These are phyloP conservation scores for Hymenoscyphus repandus DNA, from an alignment of 2,329 filamentous ascomycete species.

Conservation along the genomic window DNA sequence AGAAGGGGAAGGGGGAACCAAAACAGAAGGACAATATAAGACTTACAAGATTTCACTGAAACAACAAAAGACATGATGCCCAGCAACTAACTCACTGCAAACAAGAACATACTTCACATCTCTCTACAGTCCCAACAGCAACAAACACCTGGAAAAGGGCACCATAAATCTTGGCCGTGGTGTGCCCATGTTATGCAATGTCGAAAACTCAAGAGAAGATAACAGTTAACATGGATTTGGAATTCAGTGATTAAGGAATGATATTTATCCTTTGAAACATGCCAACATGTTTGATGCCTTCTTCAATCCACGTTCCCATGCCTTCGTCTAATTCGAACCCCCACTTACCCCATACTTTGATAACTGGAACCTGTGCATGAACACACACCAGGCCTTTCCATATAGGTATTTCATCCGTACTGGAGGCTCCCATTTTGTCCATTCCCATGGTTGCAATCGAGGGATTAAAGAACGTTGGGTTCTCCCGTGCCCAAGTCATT, in stretches of 20 bases:
- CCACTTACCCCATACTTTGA: conserved; percentile 60
- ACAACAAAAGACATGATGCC: too few species aligned
- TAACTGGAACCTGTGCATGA: conserved; percentile 69
- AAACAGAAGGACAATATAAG: too few species aligned
- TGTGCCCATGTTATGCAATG: background rate
- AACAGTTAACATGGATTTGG: too few species aligned
- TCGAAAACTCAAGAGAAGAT: background rate
- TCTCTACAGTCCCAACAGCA: too few species aligned
- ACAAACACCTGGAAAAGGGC: too few species aligned
- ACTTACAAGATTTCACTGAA: too few species aligned
- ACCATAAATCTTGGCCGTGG: too few species aligned
- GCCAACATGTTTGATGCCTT: conserved; percentile 78
- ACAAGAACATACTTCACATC: too few species aligned
- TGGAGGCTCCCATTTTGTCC: conserved; percentile 37
- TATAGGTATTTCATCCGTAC: conserved; percentile 39
- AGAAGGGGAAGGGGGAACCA: too few species aligned
- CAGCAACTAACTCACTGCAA: too few species aligned
- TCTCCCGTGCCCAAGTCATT: conserved; percentile 58
- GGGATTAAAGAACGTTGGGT: conserved; percentile 51
- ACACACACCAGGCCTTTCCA: conserved; percentile 75
- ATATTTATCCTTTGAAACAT: conserved; percentile 61
- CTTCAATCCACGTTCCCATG: conserved; percentile 77
- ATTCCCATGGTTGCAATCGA: conserved; percentile 39
- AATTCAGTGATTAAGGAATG: background rate
- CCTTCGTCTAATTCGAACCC: conserved; percentile 70